Base-by-base conservation (phyloP, 2,329 filamentous ascomycete genomes). In the Westerdykella aurantiaca region DNA sequence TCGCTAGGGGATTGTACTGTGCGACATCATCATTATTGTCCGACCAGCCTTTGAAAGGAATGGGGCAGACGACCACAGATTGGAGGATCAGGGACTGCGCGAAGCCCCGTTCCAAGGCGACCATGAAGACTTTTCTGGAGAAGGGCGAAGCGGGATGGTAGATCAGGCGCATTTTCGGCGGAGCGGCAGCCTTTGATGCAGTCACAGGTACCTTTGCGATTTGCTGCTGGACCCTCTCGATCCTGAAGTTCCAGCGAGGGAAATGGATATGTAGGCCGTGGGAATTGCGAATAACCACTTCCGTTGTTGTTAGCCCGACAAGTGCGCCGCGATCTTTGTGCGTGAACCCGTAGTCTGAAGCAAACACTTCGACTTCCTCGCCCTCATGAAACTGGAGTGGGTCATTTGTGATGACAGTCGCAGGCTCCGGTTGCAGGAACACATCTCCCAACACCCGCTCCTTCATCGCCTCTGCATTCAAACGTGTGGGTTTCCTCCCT, bases 341-440 rank as follows among this genome's bases (percentile, higher is more conserved):
- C 21, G 40, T 52, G 14, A 56, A 54, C 9, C 62, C 61, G 34
- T 62, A 66, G 44, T 67, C 63, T 11, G 58, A 56, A 11, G 61
- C 55, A 37, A 51, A 63, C 3, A 65, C 47, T 25, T 74, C 69
- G 3, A 88, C 78, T 37, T 61, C 49, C 23, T 77, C 69, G 1
- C 82, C 83, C 47, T 66, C 70, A 40, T 66, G 64, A 48, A 87
- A 57, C 0, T 72, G 71, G 39, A 76, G 64, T 2, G 76, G 74
- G 59, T 86, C 81, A 4, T 69, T 11, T 43, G 43, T 42, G 79
- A 76, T 34, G 66, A 71, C 57, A 70, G 77, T 6, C 56, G 57
- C 10, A 71, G 68, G 4, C 51, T 59, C 4, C 65, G 58, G 21
- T 21, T 21, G 18, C 6, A 3, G 4, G 81, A 72, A 9, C 63